Evolutionary conservation across 2,329 filamentous ascomycete genomes (phyloP), one percentile per base, ranked within the genome.

Genomic region (Botrytis deweyae): DNA sequence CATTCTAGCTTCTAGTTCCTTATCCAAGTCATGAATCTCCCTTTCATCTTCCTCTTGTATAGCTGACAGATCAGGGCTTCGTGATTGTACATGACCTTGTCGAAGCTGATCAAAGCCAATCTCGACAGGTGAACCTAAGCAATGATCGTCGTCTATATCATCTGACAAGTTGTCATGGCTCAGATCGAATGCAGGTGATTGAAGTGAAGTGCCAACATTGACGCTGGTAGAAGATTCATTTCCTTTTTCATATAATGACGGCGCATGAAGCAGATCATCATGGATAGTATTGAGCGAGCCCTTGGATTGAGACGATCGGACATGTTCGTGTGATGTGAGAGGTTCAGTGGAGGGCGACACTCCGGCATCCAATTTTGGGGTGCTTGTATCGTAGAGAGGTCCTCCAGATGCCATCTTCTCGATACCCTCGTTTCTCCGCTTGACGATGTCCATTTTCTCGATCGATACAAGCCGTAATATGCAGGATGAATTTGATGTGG

Each of bases 41-140:
- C 14, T n/a, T n/a, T 42, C 61, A 3, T 25, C 49, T 69, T 58
- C 38, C 29, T 69, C 49, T 40, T 66, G 63, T 46, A 67, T 67
- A 8, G 3, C 10, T 33, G 49, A 10, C 6, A 58, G 38, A 33
- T 42, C 4, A 29, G 14, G 16, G n/a, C 25, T 20, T 69, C 38
- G n/a, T 69, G 66, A 25, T 42, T 7, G 36, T 18, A 58, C 40
- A 69, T 42, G 22, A n/a, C 5, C n/a, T 20, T 16, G n/a, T 42
- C 18, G 49, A 33, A n/a, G 7, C 4, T 3, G 14, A 42, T 44
- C 18, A n/a, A 22, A 20, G 22, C 10, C n/a, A 3, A 25, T 22
- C 16, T 69, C 18, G 18, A 22, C 18, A 12, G 6, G 16, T 29
- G 38, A 42, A 25, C 14, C 3, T 69, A 4, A 22, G 14, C n/a